Conservation (phyloP, 2,329 filamentous ascomycete genomes). For the Epichloe scottii region DNA sequence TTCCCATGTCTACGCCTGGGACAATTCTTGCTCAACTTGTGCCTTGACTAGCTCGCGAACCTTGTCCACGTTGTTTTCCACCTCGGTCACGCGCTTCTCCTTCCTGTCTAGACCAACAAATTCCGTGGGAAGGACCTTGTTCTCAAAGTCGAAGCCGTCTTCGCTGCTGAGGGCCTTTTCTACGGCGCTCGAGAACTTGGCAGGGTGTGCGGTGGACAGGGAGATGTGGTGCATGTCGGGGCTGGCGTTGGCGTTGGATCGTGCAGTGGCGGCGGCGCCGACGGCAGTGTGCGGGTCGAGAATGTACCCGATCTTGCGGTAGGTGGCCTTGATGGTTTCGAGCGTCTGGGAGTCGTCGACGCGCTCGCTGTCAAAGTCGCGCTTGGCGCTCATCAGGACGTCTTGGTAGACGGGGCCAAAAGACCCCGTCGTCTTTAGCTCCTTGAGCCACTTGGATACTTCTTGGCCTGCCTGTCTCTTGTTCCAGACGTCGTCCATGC, state of each 20-base stretch:
- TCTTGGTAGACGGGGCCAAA: constrained; percentile 66
- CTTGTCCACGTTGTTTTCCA: constrained; percentile 59
- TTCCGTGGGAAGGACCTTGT: constrained; percentile 65
- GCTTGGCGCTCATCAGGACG: constrained; percentile 57
- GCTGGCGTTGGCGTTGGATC: constrained; percentile 47
- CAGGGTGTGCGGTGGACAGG: constrained; percentile 86
- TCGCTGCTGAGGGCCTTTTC: constrained; percentile 62
- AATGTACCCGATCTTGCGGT: constrained; percentile 57
- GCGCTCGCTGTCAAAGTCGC: constrained; percentile 70
- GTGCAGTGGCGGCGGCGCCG: constrained; percentile 62
- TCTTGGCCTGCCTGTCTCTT: constrained; percentile 61
- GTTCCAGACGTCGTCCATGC: constrained; percentile 53
- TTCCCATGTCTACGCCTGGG: constrained; percentile 11
- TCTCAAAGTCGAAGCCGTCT: constrained; percentile 61
- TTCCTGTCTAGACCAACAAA: constrained; percentile 68
- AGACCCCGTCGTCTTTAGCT: constrained; percentile 69
- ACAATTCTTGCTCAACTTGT: constrained; percentile 56
- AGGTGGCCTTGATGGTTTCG: constrained; percentile 46
- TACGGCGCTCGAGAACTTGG: constrained; percentile 84
- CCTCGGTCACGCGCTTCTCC: constrained; percentile 59
- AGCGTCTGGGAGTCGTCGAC: constrained; percentile 56
- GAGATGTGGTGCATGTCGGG: constrained; percentile 58
- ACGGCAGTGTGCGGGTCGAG: constrained; percentile 90
- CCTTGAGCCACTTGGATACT: constrained; percentile 64
- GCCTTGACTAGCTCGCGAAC: constrained; percentile 64